Evolutionary conservation across 1,284 basidiomycete genomes (phyloP).

Genomic region (Heterobasidion occidentale): DNA sequence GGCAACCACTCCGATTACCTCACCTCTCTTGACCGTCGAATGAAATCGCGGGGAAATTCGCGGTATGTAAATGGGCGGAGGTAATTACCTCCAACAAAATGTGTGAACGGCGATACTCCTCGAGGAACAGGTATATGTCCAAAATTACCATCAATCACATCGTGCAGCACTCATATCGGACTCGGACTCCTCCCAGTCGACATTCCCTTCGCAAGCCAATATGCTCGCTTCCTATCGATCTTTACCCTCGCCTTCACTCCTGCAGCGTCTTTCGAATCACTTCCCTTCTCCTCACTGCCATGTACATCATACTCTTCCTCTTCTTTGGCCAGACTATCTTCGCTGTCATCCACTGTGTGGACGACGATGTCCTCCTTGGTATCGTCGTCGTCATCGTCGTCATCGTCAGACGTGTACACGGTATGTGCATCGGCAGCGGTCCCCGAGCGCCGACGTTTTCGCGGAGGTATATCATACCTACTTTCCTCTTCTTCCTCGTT

Average conservation of each 20-base stretch:
- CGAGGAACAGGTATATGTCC: too few relatives aligned
- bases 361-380: conserved; percentile 8
- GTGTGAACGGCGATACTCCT: too few relatives aligned
- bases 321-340: conserved; percentile 19
- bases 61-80: too few relatives aligned
- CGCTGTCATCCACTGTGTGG: conserved; percentile 13
- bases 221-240: conserved; percentile 11
- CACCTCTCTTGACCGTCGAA: too few relatives aligned
- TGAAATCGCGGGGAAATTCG: too few relatives aligned
- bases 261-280: conserved; percentile 10
- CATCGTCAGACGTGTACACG: conserved; percentile 40
- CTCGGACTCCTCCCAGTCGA: background rate
- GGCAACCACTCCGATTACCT: too few relatives aligned
- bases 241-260: conserved; percentile 9
- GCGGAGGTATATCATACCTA: conserved; percentile 45
- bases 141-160: too few relatives aligned
- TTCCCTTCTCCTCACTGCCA: conserved; percentile 7
- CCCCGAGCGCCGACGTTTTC: conserved; percentile 38
- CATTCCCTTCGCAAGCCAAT: conserved; percentile 11
- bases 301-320: conserved; percentile 25
- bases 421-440: conserved; percentile 29
- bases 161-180: too few relatives aligned
- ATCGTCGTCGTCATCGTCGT: conserved; percentile 22
- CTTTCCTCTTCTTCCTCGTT: conserved; percentile 33
- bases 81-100: too few relatives aligned